Evolutionary conservation across 2,329 filamentous ascomycete genomes (phyloP), one percentile per base, ranked within the genome.

Genomic region (Colletotrichum costaricense): DNA sequence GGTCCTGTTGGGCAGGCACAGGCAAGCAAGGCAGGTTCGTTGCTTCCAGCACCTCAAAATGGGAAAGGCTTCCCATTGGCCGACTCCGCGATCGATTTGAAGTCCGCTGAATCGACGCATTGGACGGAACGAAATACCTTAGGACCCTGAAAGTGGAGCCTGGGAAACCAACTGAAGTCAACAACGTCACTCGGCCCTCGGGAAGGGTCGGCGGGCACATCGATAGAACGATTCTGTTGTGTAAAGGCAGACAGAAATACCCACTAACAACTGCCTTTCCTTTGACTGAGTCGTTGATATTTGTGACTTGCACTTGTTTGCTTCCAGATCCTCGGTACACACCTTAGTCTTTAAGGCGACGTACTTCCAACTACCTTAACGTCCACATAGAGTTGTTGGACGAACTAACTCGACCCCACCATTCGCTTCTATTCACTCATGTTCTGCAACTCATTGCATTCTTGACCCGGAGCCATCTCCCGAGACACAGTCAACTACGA

Each of bases 111-210:
- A 72, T 74, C 63, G 68, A 69, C 68, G 72, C 57, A 67, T 63
- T 67, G 70, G 67, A 70, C 63, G 70, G 60, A 70, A 70, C 60
- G 33, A 62, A 62, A 35, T 35, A 35, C 33, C 33, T 57, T 56
- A 66, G 56, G 72, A 72, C 68, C 72, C 72, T 72, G 56, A 35
- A 42, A 68, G 72, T 72, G 72, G 72, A 64, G 68, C 63, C 52
- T 22, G 14, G 14, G 38, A 63, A 73, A 63, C 69, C 60, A 75
- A 74, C 55, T 74, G 62, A 66, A 67, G 63, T 75, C 73, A 67
- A 67, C 71, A 75, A 75, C 73, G 73, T 75, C 73, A 75, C 71
- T 74, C 52, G 52, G 57, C 63, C 63, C 72, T 73, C 70, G 67
- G 60, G 56, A 62, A 73, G 46, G 57, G 42, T 71, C 24, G 26